phyloP scores from a whole-genome alignment of 2,329 filamentous ascomycete genomes.

The Venturia effusa region DNA sequence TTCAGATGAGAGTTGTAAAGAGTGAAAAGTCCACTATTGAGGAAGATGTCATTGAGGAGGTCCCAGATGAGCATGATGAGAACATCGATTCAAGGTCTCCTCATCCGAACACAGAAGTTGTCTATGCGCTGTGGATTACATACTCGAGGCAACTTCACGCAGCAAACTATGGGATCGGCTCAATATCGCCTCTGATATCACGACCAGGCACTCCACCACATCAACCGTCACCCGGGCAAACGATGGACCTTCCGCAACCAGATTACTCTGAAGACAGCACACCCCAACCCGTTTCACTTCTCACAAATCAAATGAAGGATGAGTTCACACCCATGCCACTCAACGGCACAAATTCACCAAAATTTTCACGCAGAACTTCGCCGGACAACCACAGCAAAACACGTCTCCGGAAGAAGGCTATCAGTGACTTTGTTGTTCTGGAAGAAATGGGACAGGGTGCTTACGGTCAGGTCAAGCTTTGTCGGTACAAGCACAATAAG shows the following conservation, averaged over 20 bases:
- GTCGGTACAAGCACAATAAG: conserved; percentile 66
- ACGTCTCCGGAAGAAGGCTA: conserved; percentile 57
- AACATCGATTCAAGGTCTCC: conserved; percentile 23
- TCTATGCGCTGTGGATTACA: conserved; percentile 94
- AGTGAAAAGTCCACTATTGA: conserved; percentile 51
- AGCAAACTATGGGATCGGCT: conserved; percentile 49
- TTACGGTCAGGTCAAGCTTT: conserved; percentile 94
- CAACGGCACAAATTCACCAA: neutral
- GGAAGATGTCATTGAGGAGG: conserved; percentile 54
- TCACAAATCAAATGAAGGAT: conserved; percentile 36
- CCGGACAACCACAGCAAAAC: conserved; percentile 10
- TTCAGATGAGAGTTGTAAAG: conserved; percentile 93
- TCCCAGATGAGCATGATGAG: conserved; percentile 24
- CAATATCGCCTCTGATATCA: conserved; percentile 52
- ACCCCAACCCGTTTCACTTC: conserved; percentile 26
- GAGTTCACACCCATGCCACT: conserved; percentile 27
- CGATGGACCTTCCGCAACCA: conserved; percentile 25
- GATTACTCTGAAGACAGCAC: neutral
- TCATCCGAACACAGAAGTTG: conserved; percentile 58
- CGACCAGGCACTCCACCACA: conserved; percentile 60
- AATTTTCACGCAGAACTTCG: neutral
- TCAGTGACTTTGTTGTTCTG: conserved; percentile 80
- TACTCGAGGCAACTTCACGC: conserved; percentile 90
- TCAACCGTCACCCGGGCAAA: conserved; percentile 69
- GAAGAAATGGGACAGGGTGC: conserved; percentile 98